Base-by-base conservation (phyloP, 2,329 filamentous ascomycete species). In the Penicillium sp. region DNA sequence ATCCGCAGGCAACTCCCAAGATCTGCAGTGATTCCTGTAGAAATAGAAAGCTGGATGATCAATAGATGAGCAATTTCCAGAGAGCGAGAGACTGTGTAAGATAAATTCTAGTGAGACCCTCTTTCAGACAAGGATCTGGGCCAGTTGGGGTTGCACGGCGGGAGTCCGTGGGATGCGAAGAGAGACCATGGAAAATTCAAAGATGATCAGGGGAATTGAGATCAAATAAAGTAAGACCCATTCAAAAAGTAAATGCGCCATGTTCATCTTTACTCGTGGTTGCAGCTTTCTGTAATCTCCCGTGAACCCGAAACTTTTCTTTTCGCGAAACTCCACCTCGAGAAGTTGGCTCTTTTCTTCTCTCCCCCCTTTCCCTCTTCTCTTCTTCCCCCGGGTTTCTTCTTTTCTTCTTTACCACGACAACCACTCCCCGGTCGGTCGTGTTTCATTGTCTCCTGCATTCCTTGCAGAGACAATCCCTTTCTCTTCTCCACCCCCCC, bases 371-470 rank as follows among this genome's bases (percentile, higher is more conserved):
- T 58, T 58, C 54, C 54, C 50, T 53, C 47, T 56, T 60, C 53
- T 62, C 59, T 60, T 57, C 62, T 60, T 57, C 62, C 60, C 59
- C 59, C 50, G 27, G 50, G 50, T 31, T 57, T 57, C 37, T 37
- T 54, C 57, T 58, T 53, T 59, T 50, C 57, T 59, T 31, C 54
- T 60, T 54, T 54, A 37, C 50, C 68, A 65, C 67, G 53, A 64
- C 67, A 64, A 67, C 57, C 58, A 58, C 27, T 61, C 59, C 61
- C 58, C 53, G 57, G 48, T 58, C 58, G 56, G 66, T 68, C 65
- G 67, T 72, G 67, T 61, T 63, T 53, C 57, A 64, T 63, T 64
- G 65, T 70, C 66, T 67, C 60, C 64, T 70, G 67, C 66, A 67
- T 59, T 54, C 46, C 62, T 62, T 62, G 61, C 62, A 69, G 69